Base-by-base conservation (phyloP, 228 moss, liverwort and hornwort genomes). In the Sphagnum magellanicum region DNA sequence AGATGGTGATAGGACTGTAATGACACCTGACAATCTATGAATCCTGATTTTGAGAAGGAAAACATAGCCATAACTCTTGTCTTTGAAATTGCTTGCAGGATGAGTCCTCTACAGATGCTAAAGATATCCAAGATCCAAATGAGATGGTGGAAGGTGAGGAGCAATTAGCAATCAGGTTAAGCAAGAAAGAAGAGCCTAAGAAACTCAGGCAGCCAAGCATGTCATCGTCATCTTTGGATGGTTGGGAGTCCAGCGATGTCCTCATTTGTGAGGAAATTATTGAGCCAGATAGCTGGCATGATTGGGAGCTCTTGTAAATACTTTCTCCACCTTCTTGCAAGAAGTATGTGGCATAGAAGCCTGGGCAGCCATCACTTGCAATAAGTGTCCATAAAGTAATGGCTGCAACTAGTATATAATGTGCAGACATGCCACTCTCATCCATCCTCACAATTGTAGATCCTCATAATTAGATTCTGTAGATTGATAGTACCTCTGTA, bases 271-370 rank as follows among this genome's bases (percentile, higher is more conserved):
- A 85, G 68, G 79, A 77, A n/a, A 76, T 81, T 68, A 68, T 76
- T 53, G 81, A 81, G 76, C 79, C 72, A 71, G 79, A 79, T 57
- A 72, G 14, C 57, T 72, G 79, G 71, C 79, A 85, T 5, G 85
- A 85, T 73, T 85, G 85, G 85, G 85, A 85, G 66, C 79, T 85
- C 51, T 81, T 85, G 68, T 85, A 81, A 85, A 32, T 63, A 66
- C 52, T 16, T 50, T 47, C 53, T 48, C 53, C 62, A 62, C 70
- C 60, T 47, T 13, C n/a, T 49, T 77, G 81, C 77, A 75, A 76
- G 77, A 12, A 74, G 74, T 79, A 73, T 74, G 75, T 81, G 67
- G 78, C 69, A 63, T 65, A 66, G 69, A 58, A 70, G 68, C 59
- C 71, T 70, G 50, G 70, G 75, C 79, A 67, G 67, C 79, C 74